Conservation (phyloP, 1,139 yeast species). For the Saccharomyces pastorianus region DNA sequence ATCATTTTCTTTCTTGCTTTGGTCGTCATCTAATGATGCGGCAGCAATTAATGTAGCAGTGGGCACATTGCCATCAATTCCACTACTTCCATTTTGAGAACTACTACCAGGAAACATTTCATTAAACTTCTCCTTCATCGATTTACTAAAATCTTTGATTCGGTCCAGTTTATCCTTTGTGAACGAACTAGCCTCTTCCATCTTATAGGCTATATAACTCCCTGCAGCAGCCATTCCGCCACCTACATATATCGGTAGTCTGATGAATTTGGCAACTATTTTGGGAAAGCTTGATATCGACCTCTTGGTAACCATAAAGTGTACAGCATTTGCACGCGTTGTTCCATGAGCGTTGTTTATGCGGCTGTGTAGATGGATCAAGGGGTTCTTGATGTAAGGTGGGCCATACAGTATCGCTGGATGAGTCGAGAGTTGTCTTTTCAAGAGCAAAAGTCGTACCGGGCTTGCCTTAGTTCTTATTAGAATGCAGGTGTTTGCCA, state of each 20-base stretch:
- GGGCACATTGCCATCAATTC: constrained; percentile 32
- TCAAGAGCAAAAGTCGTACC: neutral
- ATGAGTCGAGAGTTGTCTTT: neutral
- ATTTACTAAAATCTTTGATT: constrained; percentile 48
- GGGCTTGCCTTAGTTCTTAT: neutral
- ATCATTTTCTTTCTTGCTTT: constrained; percentile 24
- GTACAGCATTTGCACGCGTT: neutral
- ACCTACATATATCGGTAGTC: constrained; percentile 73
- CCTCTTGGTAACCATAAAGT: constrained; percentile 14
- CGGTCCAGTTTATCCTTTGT: constrained; percentile 59
- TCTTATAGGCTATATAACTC: constrained; percentile 82
- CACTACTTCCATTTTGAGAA: constrained; percentile 25
- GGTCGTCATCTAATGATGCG: constrained; percentile 33
- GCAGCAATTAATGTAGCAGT: constrained; percentile 30
- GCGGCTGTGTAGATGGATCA: neutral
- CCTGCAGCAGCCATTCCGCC: constrained; percentile 94
- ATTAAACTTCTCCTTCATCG: constrained; percentile 27
- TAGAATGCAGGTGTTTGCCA: neutral
- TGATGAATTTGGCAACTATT: constrained; percentile 48
- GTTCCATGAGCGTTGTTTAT: neutral
- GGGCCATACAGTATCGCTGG: neutral
- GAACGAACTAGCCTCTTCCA: constrained; percentile 72
- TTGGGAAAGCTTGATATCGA: constrained; percentile 40
- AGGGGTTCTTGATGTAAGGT: neutral
- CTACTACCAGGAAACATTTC: constrained; percentile 18